Conservation (phyloP, 495 filamentous ascomycete species). For the Penicillium samsonianum region DNA sequence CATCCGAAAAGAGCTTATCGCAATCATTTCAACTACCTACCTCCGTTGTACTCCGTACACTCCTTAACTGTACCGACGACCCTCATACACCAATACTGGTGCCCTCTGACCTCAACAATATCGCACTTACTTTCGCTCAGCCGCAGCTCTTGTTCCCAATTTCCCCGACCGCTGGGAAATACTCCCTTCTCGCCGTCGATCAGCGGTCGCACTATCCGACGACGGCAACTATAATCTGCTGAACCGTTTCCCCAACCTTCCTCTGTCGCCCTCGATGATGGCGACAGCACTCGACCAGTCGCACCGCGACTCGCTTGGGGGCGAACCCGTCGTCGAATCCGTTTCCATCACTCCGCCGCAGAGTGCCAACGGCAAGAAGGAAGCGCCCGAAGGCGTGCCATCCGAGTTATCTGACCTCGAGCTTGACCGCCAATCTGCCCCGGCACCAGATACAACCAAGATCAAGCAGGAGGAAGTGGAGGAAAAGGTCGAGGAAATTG, state of each 20-base stretch:
- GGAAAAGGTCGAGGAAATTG: conserved; percentile 36
- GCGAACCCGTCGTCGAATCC: conserved; percentile 31
- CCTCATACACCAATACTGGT: conserved; percentile 3
- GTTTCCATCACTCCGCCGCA: conserved; percentile 50
- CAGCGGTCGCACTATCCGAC: conserved; percentile 51
- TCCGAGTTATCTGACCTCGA: conserved; percentile 51
- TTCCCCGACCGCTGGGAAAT: conserved; percentile 53
- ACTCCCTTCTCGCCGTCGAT: conserved; percentile 44
- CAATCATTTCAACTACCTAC: conserved; percentile 19
- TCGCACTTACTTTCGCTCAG: conserved; percentile 5
- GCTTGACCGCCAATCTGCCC: conserved; percentile 37
- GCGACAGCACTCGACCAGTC: conserved; percentile 39
- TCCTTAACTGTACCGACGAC: background rate
- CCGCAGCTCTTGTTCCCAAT: conserved; percentile 1
- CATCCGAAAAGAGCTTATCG: conserved; percentile 31
- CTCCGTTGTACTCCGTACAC: conserved; percentile 5
- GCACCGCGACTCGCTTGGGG: conserved; percentile 30
- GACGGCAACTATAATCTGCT: conserved; percentile 34
- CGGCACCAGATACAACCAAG: conserved; percentile 23
- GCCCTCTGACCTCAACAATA: conserved; percentile 8
- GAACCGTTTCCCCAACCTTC: conserved; percentile 15
- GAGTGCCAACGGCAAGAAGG: conserved; percentile 48
- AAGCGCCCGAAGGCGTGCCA: conserved; percentile 43
- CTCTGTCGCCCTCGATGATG: conserved; percentile 30
- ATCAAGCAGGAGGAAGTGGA: conserved; percentile 41